Conservation (phyloP, 257 asterid species). For the Gardenia jasminoides region DNA sequence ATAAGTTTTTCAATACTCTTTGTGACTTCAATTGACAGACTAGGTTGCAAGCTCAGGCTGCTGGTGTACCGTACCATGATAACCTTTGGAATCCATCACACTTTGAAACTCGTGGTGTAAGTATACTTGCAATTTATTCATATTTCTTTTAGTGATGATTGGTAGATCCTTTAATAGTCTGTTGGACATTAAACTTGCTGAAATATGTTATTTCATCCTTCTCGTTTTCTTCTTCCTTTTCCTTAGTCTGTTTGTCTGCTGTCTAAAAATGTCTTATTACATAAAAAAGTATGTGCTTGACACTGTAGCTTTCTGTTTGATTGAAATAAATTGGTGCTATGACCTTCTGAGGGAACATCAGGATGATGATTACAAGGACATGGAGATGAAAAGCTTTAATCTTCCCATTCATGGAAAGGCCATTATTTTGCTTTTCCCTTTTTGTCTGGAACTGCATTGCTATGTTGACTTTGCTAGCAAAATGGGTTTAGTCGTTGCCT, state of each 20-base stretch:
- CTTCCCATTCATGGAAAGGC: no score
- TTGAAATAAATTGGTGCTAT: neutral
- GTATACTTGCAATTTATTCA: slow-evolving; percentile 8
- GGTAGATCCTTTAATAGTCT: neutral
- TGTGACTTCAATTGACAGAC: slow-evolving; percentile 41
- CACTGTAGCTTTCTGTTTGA: no score
- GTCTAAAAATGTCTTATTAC: neutral
- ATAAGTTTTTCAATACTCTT: neutral
- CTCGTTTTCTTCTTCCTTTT: neutral
- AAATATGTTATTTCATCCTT: neutral
- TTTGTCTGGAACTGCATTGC: neutral
- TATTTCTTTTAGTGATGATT: neutral
- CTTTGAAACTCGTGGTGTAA: slow-evolving; percentile 28
- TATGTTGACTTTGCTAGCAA: neutral
- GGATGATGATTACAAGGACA: neutral
- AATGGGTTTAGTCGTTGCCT: neutral
- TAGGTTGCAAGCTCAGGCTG: slow-evolving; percentile 93
- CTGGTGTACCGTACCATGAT: slow-evolving; percentile 55
- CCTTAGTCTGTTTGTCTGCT: neutral
- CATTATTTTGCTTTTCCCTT: neutral
- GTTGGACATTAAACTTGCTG: neutral
- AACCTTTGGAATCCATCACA: slow-evolving; percentile 27
- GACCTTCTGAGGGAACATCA: neutral
- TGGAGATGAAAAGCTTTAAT: neutral
- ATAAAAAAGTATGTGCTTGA: no score